Evolutionary conservation across 768 basidiomycete species (phyloP), one percentile per base, ranked within the genome.

Genomic region (Suillus plorans): DNA sequence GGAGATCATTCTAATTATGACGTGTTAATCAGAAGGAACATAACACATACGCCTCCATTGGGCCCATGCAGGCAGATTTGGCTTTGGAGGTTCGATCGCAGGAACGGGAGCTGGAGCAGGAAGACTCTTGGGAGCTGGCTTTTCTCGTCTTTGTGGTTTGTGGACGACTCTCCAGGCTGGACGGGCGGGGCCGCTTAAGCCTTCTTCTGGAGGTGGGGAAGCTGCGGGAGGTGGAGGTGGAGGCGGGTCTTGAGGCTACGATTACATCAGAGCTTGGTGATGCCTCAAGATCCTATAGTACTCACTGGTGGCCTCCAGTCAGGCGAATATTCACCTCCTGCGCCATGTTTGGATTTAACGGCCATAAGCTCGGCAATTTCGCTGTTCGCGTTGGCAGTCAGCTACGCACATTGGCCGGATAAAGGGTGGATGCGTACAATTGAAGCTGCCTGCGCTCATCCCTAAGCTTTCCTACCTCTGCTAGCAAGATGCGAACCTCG

Each of bases 361-460:
- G 86, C 84, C 90, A 94, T 90, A 65, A 94, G 80, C 73, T 91
- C 90, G 31, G 92, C 88, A 68, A 95, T 92, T 75, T 95, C 92
- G 67, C 92, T 94, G 71, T 59, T 44, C 12, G 58, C 28, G 18
- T 64, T 44, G 42, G 18, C 47, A 47, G 31, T 28, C 31, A 42
- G 60, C n/a, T 45, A 22, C 14, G 22, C 44, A 53, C 37, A 52
- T 50, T 53, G 22, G 36, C 16, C 22, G 25, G 52, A 56, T 42
- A 20, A 41, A n/a, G 16, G 18, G 42, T 42, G 31, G 6, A n/a
- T 16, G 25, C 82, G 69, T 66, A 86, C 85, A 83, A 84, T 65
- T 87, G 86, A 64, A 87, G 74, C 52, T 83, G 80, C 37, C 85
- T 75, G 52, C 86, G 82, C 72, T 87, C 86, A 62, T 87, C 86